Base-by-base conservation (phyloP, 2,329 filamentous ascomycete genomes). In the Teratosphaeria pseudoeucalypti region DNA sequence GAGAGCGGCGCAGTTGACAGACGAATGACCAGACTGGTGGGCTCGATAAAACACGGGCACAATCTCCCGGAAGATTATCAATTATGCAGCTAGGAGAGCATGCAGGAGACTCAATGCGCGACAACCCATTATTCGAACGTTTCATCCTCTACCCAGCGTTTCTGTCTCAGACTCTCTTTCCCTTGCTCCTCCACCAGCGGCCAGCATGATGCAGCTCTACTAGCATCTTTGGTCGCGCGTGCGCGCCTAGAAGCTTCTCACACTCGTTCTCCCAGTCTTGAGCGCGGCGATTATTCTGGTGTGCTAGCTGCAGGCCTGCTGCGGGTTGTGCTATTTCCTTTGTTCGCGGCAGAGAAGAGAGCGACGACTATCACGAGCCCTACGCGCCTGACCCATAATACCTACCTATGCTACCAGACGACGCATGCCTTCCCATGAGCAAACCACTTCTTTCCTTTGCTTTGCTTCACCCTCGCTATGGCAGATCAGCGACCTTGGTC, bases 401-500 rank as follows among this genome's bases (percentile, higher is more conserved):
- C 58, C 52, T 37, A 57, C 16, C 43, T 37, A 29, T 29, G 61
- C 56, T 64, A 64, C 66, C 64, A 64, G 60, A 61, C 43, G 63
- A 66, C 64, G 68, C 61, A 67, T 67, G 62, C 65, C 60, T 68
- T 67, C 54, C 63, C 61, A 69, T 67, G 67, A 67, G 52, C 65
- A 58, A 58, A 60, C 59, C 60, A 58, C 63, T 61, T 60, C 56
- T 64, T 63, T 61, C 62, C 63, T 69, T 64, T 68, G 61, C 68
- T 68, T 67, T 65, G 62, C 64, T 63, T 61, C 66, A 68, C 67
- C 65, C 64, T 70, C 68, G 67, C 68, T 70, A 77, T 77, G 75
- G 74, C 77, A 67, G 71, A 73, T 68, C 69, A 70, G 68, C 72
- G 72, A 66, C 73, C 73, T 67, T 78, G 75, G 74, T 70, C 73